phyloP scores from a whole-genome alignment of 345 rosid species.

The Pistacia vera region DNA sequence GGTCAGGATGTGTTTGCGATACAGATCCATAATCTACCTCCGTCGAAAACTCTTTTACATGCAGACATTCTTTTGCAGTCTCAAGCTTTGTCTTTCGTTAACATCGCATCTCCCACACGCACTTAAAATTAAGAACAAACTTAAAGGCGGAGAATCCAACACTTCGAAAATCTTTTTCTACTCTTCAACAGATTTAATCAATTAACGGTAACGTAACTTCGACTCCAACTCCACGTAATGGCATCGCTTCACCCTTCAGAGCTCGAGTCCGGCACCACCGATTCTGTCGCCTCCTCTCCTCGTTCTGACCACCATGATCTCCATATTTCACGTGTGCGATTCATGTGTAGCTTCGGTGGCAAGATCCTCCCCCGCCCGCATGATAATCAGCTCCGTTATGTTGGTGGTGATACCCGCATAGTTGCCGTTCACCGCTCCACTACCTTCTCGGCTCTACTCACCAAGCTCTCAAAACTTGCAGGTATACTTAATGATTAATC shows the following conservation, averaged over 20 bases:
- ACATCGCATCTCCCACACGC: background rate
- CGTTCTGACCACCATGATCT: conserved; percentile 65
- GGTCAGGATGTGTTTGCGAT: background rate
- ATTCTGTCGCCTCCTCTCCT: conserved; percentile 76
- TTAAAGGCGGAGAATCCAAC: conserved; percentile 1
- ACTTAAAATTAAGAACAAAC: background rate
- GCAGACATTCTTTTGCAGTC: conserved; percentile 2
- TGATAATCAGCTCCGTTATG: conserved; percentile 90
- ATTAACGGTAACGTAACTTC: too few species aligned
- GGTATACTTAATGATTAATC: conserved; percentile 31
- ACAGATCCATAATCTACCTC: background rate
- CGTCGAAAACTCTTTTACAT: background rate
- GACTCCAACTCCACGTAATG: conserved; percentile 28
- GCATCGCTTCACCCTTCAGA: conserved; percentile 64
- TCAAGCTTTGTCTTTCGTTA: background rate
- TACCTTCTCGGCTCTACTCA: conserved; percentile 56
- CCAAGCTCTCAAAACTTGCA: conserved; percentile 79
- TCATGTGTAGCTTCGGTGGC: conserved; percentile 98
- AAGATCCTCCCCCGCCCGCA: conserved; percentile 96
- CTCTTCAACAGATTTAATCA: background rate
- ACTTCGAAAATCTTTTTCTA: background rate
- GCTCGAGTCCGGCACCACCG: conserved; percentile 55
- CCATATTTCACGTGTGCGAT: conserved; percentile 49
- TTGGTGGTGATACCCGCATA: conserved; percentile 95
- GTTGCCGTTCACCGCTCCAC: conserved; percentile 77